Percentiles rank a stretch among this genome's conserved stretches.
phyloP scores from a whole-genome alignment of 306 rosid species.

The Vicia villosa region DNA sequence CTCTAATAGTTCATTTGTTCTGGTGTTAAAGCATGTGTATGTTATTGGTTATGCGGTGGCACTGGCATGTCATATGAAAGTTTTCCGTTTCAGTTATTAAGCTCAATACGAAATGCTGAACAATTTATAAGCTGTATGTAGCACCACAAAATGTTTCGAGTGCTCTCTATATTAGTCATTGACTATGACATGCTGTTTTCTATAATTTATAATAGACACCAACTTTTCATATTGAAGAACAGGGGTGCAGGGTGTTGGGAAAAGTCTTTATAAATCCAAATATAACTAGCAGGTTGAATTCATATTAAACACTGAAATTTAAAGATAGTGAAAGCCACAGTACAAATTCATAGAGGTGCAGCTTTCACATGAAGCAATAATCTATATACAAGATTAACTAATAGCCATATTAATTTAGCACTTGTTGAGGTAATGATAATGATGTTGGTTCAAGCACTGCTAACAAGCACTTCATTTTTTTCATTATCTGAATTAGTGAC shows the following conservation, averaged over 20 bases:
- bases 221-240: constrained; percentile 21
- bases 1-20: too few species aligned
- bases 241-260: not conserved
- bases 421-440: not conserved
- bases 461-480: constrained; percentile 36
- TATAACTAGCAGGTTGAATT: constrained; percentile 13
- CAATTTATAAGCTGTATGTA: too few species aligned
- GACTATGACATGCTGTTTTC: too few species aligned
- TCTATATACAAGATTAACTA: constrained; percentile 38
- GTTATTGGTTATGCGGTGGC: too few species aligned
- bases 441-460: constrained; percentile 44
- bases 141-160: too few species aligned
- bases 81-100: too few species aligned
- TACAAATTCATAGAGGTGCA: constrained; percentile 32
- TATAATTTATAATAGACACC: not conserved
- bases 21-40: too few species aligned
- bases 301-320: constrained; percentile 31
- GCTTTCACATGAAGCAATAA: constrained; percentile 15
- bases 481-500: constrained; percentile 17
- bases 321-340: constrained; percentile 27
- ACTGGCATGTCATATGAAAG: too few species aligned
- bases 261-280: constrained; percentile 5
- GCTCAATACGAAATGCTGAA: too few species aligned
- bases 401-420: constrained; percentile 20
- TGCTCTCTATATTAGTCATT: too few species aligned